Percentiles rank a stretch among this genome's conserved stretches.
Evolutionary conservation across 176 grass and related monocot genomes (phyloP).

Genomic region (Oryza meyeriana): DNA sequence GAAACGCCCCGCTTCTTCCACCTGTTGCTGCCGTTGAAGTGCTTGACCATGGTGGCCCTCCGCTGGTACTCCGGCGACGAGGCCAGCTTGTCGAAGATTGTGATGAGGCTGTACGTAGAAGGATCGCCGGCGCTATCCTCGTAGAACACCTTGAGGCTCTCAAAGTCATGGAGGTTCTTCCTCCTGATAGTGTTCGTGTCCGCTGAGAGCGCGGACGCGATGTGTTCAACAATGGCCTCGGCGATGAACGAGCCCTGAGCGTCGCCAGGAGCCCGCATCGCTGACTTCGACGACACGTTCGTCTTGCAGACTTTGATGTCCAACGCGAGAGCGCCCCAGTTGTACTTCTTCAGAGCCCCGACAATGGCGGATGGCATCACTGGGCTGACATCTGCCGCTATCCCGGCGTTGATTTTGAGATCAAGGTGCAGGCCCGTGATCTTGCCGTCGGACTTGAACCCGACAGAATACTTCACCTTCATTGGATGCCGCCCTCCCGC

Average conservation of each 20-base stretch:
- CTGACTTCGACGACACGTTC: conserved; percentile 63
- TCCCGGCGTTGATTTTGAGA: conserved; percentile 57
- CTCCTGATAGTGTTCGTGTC: conserved; percentile 56
- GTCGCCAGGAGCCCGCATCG: conserved; percentile 66
- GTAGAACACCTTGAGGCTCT: conserved; percentile 59
- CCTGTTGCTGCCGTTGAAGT: conserved; percentile 59
- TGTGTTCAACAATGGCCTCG: conserved; percentile 84
- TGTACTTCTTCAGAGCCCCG: conserved; percentile 70
- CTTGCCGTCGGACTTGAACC: conserved; percentile 82
- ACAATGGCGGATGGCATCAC: background rate
- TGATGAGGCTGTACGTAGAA: conserved; percentile 63
- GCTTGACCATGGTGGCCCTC: conserved; percentile 21
- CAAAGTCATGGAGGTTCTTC: conserved; percentile 71
- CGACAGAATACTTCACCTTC: conserved; percentile 64
- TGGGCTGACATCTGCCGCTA: conserved; percentile 55
- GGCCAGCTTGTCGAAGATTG: conserved; percentile 65
- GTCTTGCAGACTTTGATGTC: conserved; percentile 80
- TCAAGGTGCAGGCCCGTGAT: conserved; percentile 63
- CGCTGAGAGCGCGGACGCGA: conserved; percentile 47
- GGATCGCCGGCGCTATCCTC: conserved; percentile 34
- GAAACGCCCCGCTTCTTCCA: conserved; percentile 91
- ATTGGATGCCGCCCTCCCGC: conserved; percentile 78
- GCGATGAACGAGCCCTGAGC: conserved; percentile 83
- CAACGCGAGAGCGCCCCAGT: conserved; percentile 68
- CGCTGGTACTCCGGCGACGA: conserved; percentile 53